phyloP scores from a whole-genome alignment of 768 basidiomycete species.

The Leucosporidium yakuticum region DNA sequence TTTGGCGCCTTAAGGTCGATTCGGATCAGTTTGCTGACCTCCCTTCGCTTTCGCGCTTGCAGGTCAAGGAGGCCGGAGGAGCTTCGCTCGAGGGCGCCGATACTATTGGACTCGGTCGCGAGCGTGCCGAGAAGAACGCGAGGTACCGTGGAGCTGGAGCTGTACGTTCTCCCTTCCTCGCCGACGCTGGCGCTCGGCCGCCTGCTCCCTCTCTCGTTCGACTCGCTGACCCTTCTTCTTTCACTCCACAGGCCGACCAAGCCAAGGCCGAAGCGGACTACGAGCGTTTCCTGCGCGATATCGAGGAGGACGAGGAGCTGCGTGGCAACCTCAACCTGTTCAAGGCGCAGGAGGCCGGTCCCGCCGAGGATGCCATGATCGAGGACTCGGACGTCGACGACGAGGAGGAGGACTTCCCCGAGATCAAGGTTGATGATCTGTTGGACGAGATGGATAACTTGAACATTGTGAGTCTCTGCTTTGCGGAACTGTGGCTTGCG shows the following conservation, averaged over 20 bases:
- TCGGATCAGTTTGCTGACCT: background rate
- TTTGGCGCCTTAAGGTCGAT: constrained; percentile 57
- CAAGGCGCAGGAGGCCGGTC: constrained; percentile 49
- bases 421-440: constrained; percentile 30
- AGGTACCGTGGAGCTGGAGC: constrained; percentile 21
- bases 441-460: constrained; percentile 25
- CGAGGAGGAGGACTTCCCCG: constrained; percentile 32
- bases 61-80: constrained; percentile 56
- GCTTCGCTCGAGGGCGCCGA: constrained; percentile 54
- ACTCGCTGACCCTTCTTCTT: background rate
- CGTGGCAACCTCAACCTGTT: constrained; percentile 81
- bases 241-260: constrained; percentile 21
- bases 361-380: constrained; percentile 9
- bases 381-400: constrained; percentile 25
- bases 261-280: constrained; percentile 93
- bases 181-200: background rate
- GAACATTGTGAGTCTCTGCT: background rate
- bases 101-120: constrained; percentile 50
- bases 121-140: constrained; percentile 9
- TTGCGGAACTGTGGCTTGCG: background rate
- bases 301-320: constrained; percentile 93
- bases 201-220: background rate
- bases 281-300: constrained; percentile 84
- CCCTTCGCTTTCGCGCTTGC: background rate
- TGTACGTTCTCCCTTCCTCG: background rate